Base-by-base conservation (phyloP, 2,329 filamentous ascomycete genomes). In the Xylogone sp. region DNA sequence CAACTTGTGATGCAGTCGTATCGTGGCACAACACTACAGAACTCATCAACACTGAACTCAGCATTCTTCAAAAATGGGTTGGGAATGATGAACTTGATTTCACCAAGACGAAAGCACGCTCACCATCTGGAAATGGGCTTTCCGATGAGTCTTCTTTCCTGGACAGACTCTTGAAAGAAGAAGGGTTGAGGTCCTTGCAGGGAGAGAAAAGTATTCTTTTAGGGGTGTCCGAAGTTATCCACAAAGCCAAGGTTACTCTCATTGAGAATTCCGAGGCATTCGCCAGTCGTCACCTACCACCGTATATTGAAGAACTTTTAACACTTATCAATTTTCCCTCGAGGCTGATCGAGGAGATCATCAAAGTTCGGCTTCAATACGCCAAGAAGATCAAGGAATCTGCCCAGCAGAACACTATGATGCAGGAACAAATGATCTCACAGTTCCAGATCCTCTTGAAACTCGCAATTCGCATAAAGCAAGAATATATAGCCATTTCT, bases 251-350 rank as follows among this genome's bases (percentile, higher is more conserved):
- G 70, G 83, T 82, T 55, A 96, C 93, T 0, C 76, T 97, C 45
- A 96, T 97, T 45, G 77, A 84, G 59, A 96, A 96, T 65, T 88
- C 90, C 2, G 83, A 84, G 55, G 84, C 85, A 1, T 99, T 97
- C 67, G 84, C 86, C 42, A 88, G 92, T 63, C 86, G 93, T 3
- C 93, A 99, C 71, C 76, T 99, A 16, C 94, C 94, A 6, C 92
- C 92, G 0, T 97, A 97, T 66, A 95, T 99, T 53, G 94, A 99
- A 67, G 94, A 99, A 69, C 79, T 99, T 43, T 82, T 97, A 45
- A 97, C 90, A 0, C 77, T 99, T 43, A 96, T 99, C 75, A 97
- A 96, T 71, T 99, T 99, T 64, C 94, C 94, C 1, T 96, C 92
- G 1, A 87, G 94, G 8, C 79, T 99, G 31, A 94, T 99, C 42